Evolutionary conservation across 176 grass and related monocot genomes (phyloP), one percentile per base, ranked within the genome.

Genomic region (Oryza coarctata): DNA sequence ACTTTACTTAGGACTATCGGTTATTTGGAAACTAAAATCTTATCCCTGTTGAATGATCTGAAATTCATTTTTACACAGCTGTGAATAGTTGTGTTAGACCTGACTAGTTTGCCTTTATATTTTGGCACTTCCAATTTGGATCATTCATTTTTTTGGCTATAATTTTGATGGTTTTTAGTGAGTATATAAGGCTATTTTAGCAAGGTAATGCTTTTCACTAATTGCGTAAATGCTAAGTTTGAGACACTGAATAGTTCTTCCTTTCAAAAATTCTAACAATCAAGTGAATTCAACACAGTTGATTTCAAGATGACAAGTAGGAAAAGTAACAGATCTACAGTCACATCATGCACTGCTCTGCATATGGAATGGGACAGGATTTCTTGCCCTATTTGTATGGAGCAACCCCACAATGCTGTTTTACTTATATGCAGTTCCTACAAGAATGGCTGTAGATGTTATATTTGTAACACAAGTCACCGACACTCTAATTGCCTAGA

Each of bases 331-430:
- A 89, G 78, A 75, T 76, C 81, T 67, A 85, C 72, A 78, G 80
- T 82, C 73, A 60, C 82, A 92, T 74, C 87, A 74, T 75, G 30
- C 80, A 82, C 85, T 92, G 84, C 85, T 79, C 87, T 92, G 78
- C 93, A 90, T 82, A 95, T 93, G 87, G 93, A 99, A 92, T 95
- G 90, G 93, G 96, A 95, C 75, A 94, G 94, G 81, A 89, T 75
- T 81, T 91, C 89, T 83, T 99, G 93, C 89, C 90, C 96, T 82
- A 95, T 98, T 88, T 98, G 96, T 90, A 95, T 98, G 96, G 96
- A 98, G 80, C 91, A 98, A 89, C 96, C 96, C 18, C 96, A 99
- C 90, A 99, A 99, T 80, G 72, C 96, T 62, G 93, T 99, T 84
- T 90, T 92, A 84, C 90, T 99, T 72, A 73, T 90, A 70, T 99